These are phyloP conservation scores for Isoetes taiwanensis DNA, from an alignment of 75 land plant species.

Conservation along the genomic window DNA sequence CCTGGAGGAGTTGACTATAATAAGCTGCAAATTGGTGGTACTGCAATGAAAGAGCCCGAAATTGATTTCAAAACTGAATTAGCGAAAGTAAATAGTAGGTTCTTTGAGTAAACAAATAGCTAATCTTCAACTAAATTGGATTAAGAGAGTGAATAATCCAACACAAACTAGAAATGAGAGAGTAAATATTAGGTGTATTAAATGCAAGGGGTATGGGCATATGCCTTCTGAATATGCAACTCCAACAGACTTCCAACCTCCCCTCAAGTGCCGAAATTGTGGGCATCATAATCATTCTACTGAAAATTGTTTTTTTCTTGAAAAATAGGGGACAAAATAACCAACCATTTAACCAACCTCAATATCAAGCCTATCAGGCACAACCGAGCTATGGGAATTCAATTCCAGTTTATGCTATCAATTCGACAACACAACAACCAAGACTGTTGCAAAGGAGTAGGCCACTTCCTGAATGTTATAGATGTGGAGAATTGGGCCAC, in stretches of 20 bases:
- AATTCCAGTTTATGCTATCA: no score
- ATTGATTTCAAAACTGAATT: background rate
- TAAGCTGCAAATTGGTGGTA: background rate
- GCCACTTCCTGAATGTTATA: background rate
- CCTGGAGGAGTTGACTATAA: background rate
- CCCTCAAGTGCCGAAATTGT: background rate
- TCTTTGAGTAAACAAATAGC: background rate
- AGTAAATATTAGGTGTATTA: background rate
- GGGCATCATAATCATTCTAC: background rate
- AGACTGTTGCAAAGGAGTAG: background rate
- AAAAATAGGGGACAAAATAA: background rate
- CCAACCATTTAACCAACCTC: background rate
- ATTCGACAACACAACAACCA: background rate
- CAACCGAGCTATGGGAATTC: no score
- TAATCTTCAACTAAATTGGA: background rate
- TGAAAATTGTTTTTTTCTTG: background rate
- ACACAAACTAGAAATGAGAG: background rate
- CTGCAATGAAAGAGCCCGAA: background rate
- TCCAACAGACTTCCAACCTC: background rate
- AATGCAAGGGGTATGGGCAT: background rate
- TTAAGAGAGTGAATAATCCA: background rate
- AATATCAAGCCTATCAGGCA: background rate
- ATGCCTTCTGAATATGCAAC: background rate
- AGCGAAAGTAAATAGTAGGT: background rate
- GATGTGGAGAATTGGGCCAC: background rate